Base-by-base conservation (phyloP, 176 grass and related monocot species). In the Thalia dealbata region DNA sequence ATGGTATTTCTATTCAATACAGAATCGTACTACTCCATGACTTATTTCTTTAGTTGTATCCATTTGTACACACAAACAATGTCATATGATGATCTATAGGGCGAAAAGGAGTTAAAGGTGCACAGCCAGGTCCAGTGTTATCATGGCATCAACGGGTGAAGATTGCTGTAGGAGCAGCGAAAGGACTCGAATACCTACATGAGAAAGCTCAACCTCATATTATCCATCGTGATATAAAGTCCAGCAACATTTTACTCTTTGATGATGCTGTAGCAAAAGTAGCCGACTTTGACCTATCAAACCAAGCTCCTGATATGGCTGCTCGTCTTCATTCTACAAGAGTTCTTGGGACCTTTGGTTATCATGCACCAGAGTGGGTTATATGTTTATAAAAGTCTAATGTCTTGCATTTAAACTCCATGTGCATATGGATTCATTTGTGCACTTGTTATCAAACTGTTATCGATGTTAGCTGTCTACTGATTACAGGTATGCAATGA, bases 111-210 rank as follows among this genome's bases (percentile, higher is more conserved):
- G 80, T 62, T 23, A 76, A 76, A 77, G 80, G 80, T 61, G 80
- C 73, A 48, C 62, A 70, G 52, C 73, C 66, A 30, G 80, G 80
- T 28, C 80, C 72, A 62, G 52, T 70, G 38, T 75, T 81, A 18
- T 69, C 79, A 21, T 81, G 79, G 79, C 58, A 11, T 29, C 79
- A 76, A 28, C 24, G 80, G 64, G 73, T 77, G 15, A 82, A 77
- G 41, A 77, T 82, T 50, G 80, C 80, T 64, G 58, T 74, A 14
- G 79, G 79, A 54, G 79, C 79, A 28, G 79, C 79, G 26, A 74
- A 67, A 67, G 73, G 80, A 56, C 64, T 82, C 13, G 80, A 82
- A 62, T 82, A 82, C 71, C 73, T 82, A n/a, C 80, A 82, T 71
- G 80, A 82, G 73, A 82, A 82, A 71, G 80, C 52, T n/a, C 60